Evolutionary conservation across 2,329 filamentous ascomycete genomes (phyloP), one percentile per base, ranked within the genome.

Genomic region (Fusarium nurragi): DNA sequence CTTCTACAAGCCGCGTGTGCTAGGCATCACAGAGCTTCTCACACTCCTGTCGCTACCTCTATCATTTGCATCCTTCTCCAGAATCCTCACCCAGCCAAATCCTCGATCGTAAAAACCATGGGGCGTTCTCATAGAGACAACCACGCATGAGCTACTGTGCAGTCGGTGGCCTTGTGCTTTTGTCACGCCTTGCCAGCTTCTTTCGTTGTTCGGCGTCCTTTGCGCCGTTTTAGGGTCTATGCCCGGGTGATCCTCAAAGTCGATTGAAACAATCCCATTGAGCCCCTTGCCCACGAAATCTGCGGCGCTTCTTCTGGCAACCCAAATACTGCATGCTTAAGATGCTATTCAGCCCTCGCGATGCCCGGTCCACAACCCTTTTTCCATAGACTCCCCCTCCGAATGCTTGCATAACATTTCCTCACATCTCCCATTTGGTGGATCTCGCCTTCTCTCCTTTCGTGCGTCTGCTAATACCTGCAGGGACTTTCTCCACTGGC

Each of bases 391-490:
- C n/a, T 51, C 41, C 45, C 25, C 34, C 28, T 23, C 25, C 22
- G 6, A 43, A 45, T 30, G 30, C 49, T 41, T 34, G 30, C 54
- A 18, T 49, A 44, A 32, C n/a, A 41, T 47, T 55, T 30, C 23
- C 34, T 51, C 32, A 39, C 48, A 40, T 26, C 47, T 39, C 21
- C 26, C 36, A 39, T 23, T 30, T 52, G 38, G 46, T 52, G 54
- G 54, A 67, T 56, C 43, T 46, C 22, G 23, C 26, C 45, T 60
- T 67, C 48, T 52, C 60, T 26, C 14, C 40, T 60, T 55, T 62
- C 26, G 59, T 60, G 47, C 64, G 32, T 56, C 45, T 43, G 46
- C 64, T 66, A 67, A 66, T 23, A 56, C 43, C 22, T 49, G 54
- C 26, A 67, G 64, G 23, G 39, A 51, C 47, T 39, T 60, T 67